Conservation (phyloP, 1,139 yeast species). For the Zhuliangozyma parablackwelliae region DNA sequence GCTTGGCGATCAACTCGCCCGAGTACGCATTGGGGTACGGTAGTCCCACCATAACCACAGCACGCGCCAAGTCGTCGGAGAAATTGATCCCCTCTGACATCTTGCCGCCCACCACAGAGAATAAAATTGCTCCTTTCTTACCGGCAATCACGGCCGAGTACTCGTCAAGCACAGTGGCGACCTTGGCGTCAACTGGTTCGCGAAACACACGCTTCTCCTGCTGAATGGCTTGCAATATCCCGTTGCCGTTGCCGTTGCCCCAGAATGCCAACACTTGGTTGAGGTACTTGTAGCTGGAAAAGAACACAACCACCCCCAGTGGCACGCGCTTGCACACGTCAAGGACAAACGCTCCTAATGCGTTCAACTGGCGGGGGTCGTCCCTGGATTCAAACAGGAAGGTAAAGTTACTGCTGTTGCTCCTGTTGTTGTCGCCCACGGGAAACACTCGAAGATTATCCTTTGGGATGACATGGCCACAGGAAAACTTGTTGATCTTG, state of each 20-base stretch:
- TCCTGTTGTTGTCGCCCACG: conserved; percentile 17
- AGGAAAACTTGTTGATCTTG: conserved; percentile 54
- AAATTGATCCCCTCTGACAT: conserved; percentile 94
- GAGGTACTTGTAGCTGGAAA: conserved; percentile 80
- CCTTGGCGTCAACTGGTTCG: conserved; percentile 49
- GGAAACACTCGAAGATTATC: conserved; percentile 62
- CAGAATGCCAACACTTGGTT: conserved; percentile 47
- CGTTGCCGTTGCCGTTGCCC: conserved; percentile 28
- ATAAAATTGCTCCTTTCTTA: conserved; percentile 56
- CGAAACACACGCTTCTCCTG: conserved; percentile 43
- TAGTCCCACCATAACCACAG: conserved; percentile 81
- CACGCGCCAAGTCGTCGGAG: conserved; percentile 80
- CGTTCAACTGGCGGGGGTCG: conserved; percentile 38
- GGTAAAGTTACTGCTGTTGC: conserved; percentile 35
- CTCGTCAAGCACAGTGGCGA: conserved; percentile 43
- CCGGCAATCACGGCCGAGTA: conserved; percentile 39
- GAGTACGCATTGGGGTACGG: conserved; percentile 87
- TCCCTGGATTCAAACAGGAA: conserved; percentile 69
- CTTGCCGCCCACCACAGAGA: conserved; percentile 91
- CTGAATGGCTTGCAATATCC: conserved; percentile 28
- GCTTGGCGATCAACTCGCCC: conserved; percentile 76
- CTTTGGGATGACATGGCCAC: conserved; percentile 83
- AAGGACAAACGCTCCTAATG: conserved; percentile 50
- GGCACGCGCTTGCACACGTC: conserved; percentile 52
- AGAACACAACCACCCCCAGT: conserved; percentile 72